A percentile compares a stretch with the other conserved stretches of the same genome.
These are phyloP conservation scores for peach (Prunus persica) DNA, from an alignment of 306 rosid genomes.

Conservation along the genomic window DNA sequence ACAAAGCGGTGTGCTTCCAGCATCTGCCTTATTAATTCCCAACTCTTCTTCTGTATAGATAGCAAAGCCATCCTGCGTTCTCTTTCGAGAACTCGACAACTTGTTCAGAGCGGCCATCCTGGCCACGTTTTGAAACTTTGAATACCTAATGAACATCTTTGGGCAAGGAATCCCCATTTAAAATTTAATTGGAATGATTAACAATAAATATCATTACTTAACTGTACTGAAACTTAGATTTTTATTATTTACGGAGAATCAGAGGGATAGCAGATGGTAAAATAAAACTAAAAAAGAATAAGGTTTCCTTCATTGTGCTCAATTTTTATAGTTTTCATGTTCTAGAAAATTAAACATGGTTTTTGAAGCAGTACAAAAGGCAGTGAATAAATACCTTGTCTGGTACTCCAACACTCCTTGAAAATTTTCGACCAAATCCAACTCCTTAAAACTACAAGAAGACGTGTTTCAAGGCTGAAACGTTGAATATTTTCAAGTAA, in stretches of 20 bases:
- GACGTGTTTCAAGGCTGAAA: constrained; percentile 16
- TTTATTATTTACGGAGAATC: constrained; percentile 15
- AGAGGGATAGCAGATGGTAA: constrained; percentile 7
- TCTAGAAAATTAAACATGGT: neutral
- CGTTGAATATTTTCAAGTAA: constrained; percentile 25
- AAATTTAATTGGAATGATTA: too few species aligned
- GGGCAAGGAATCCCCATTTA: too few species aligned
- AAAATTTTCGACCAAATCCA: constrained; percentile 93
- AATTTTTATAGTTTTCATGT: neutral
- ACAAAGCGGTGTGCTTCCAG: constrained; percentile 70
- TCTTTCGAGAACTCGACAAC: neutral
- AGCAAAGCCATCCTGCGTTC: constrained; percentile 52
- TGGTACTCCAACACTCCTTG: constrained; percentile 96
- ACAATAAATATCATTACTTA: too few species aligned
- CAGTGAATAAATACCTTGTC: constrained; percentile 62
- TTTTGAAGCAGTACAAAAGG: constrained; percentile 16
- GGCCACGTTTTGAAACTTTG: constrained; percentile 89
- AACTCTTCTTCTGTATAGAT: constrained; percentile 70
- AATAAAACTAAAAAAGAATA: constrained; percentile 11
- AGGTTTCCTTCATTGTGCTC: neutral
- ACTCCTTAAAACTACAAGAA: constrained; percentile 57
- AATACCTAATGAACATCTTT: constrained; percentile 41
- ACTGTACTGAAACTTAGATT: too few species aligned
- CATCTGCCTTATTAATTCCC: constrained; percentile 47
- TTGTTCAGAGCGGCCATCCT: too few species aligned